These are phyloP conservation scores for Phytophthora melonis DNA, from an alignment of 352 stramenopile species.

Conservation along the genomic window DNA sequence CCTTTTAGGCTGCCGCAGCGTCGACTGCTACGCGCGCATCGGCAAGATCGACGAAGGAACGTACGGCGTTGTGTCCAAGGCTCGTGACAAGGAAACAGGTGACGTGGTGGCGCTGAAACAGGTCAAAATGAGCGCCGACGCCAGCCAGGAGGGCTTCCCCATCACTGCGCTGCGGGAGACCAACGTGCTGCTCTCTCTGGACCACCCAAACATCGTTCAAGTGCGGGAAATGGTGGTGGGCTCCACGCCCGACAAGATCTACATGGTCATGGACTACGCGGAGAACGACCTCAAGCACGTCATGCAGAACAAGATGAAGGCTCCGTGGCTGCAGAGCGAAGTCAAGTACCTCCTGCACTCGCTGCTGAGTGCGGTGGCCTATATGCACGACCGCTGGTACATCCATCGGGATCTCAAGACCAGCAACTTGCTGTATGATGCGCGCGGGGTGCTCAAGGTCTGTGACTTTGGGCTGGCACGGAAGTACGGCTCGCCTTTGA, in stretches of 20 bases:
- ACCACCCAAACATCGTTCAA: slow-evolving; percentile 89
- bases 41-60: slow-evolving; percentile 96
- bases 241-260: slow-evolving; percentile 89
- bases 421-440: slow-evolving; percentile 97
- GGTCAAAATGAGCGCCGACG: slow-evolving; percentile 83
- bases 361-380: slow-evolving; percentile 87
- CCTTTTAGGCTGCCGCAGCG: slow-evolving; percentile 91
- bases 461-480: slow-evolving; percentile 89
- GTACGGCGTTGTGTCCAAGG: slow-evolving; percentile 97
- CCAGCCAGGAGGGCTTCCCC: slow-evolving; percentile 86
- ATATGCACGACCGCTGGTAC: slow-evolving; percentile 94
- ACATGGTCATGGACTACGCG: slow-evolving; percentile 93
- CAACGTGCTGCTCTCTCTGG: slow-evolving; percentile 83
- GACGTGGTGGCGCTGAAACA: slow-evolving; percentile 96
- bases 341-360: slow-evolving; percentile 95
- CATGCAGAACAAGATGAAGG: slow-evolving; percentile 86
- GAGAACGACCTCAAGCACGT: slow-evolving; percentile 89
- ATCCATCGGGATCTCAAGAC: slow-evolving; percentile 99
- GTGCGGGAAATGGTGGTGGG: slow-evolving; percentile 92
- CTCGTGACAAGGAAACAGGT: slow-evolving; percentile 87
- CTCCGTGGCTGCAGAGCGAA: slow-evolving; percentile 88
- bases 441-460: slow-evolving; percentile 77
- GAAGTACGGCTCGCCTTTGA: slow-evolving; percentile 83
- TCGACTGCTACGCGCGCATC: slow-evolving; percentile 96
- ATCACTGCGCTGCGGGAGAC: slow-evolving; percentile 88